phyloP scores from a whole-genome alignment of 208 protist genomes.

The Herpetomonas tarakana region DNA sequence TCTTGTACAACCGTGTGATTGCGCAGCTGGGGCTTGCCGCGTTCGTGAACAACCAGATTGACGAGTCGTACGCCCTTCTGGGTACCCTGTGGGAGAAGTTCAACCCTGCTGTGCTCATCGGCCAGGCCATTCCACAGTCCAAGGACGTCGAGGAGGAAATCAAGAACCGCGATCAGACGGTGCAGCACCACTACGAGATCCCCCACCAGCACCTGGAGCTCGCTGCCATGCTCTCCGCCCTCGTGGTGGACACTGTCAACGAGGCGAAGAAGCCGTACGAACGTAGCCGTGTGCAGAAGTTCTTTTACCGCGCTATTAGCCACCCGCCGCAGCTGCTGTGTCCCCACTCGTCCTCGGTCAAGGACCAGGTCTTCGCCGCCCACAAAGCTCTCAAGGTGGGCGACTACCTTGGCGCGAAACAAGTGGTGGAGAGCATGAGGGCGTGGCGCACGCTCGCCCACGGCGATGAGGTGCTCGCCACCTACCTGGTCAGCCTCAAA shows the following conservation, averaged over 20 bases:
- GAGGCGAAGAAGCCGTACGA: conserved; percentile 85
- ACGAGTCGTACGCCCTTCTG: conserved; percentile 61
- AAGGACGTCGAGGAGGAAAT: conserved; percentile 48
- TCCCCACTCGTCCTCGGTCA: conserved; percentile 48
- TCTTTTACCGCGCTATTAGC: conserved; percentile 67
- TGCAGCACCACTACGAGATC: conserved; percentile 59
- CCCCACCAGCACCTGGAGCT: conserved; percentile 65
- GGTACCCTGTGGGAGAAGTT: conserved; percentile 50
- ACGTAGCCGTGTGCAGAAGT: conserved; percentile 49
- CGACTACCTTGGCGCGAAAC: conserved; percentile 57
- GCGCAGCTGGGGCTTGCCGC: conserved; percentile 79
- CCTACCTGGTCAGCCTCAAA: conserved; percentile 59
- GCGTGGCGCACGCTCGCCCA: conserved; percentile 60
- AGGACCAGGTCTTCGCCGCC: conserved; percentile 59
- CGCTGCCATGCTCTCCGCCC: conserved; percentile 71
- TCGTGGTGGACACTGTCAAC: conserved; percentile 63
- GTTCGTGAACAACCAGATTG: conserved; percentile 64
- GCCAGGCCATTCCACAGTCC: conserved; percentile 40
- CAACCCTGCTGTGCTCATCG: conserved; percentile 57
- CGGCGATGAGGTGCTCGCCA: conserved; percentile 36
- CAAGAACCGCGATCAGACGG: conserved; percentile 52
- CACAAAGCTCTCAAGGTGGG: conserved; percentile 70
- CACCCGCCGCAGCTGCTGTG: conserved; percentile 47
- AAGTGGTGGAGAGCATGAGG: conserved; percentile 57
- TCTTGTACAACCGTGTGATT: conserved; percentile 78